Evolutionary conservation across 495 filamentous ascomycete species (phyloP).

Genomic region (Lasiosphaeris hirsuta): DNA sequence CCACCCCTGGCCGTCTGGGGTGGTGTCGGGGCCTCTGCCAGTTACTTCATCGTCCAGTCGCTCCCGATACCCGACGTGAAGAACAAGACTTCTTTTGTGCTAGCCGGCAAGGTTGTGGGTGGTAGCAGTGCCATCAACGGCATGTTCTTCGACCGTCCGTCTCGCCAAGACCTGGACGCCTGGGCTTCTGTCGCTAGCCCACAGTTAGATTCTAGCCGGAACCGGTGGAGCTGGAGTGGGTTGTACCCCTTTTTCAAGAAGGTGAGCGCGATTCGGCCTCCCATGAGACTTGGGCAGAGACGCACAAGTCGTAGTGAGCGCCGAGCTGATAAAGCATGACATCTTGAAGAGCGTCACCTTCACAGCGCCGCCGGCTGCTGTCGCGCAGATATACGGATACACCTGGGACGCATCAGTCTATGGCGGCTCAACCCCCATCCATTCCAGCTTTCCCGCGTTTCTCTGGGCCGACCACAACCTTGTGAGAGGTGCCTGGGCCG

Average conservation of each 20-base stretch:
- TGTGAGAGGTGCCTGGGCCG: slow-evolving; percentile 10
- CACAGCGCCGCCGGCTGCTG: slow-evolving; percentile 16
- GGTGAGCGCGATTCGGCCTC: slow-evolving; percentile 1
- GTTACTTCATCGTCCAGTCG: neutral
- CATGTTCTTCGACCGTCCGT: slow-evolving; percentile 39
- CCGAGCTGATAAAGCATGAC: no score
- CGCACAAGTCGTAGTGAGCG: no score
- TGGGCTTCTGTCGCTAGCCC: slow-evolving; percentile 51
- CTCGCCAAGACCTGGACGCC: slow-evolving; percentile 42
- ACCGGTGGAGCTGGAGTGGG: slow-evolving; percentile 36
- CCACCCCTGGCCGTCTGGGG: slow-evolving; percentile 15
- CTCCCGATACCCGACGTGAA: neutral
- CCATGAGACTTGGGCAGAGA: neutral
- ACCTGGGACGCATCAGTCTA: slow-evolving; percentile 25
- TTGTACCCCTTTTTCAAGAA: slow-evolving; percentile 45
- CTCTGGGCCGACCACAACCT: slow-evolving; percentile 22
- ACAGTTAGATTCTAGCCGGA: neutral
- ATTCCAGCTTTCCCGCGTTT: slow-evolving; percentile 22
- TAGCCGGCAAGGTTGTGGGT: slow-evolving; percentile 38
- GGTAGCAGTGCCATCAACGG: slow-evolving; percentile 45
- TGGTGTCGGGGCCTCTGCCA: neutral
- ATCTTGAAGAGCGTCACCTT: slow-evolving; percentile 23
- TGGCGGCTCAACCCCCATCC: slow-evolving; percentile 19
- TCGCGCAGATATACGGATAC: slow-evolving; percentile 19
- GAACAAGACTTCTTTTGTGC: slow-evolving; percentile 30